phyloP scores from a whole-genome alignment of 257 asterid species.

The Datura wrightii region DNA sequence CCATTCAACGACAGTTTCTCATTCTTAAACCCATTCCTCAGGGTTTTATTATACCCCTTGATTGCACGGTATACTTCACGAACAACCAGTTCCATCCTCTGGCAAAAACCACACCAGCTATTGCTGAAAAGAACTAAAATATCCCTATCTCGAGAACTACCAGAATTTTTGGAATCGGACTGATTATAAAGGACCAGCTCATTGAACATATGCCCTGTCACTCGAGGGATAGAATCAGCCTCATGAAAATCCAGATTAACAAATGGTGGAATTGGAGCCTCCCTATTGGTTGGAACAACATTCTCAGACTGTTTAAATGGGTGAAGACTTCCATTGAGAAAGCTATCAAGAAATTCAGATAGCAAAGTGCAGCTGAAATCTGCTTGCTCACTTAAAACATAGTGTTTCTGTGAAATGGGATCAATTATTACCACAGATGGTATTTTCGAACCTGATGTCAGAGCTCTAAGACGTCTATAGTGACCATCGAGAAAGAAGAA shows the following conservation, averaged over 20 bases:
- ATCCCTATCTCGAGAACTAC: slow-evolving; percentile 59
- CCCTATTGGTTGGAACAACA: slow-evolving; percentile 53
- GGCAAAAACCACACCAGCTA: slow-evolving; percentile 97
- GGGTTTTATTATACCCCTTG: slow-evolving; percentile 54
- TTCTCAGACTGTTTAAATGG: slow-evolving; percentile 72
- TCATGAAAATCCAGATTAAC: slow-evolving; percentile 93
- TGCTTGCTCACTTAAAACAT: slow-evolving; percentile 57
- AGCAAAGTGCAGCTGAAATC: slow-evolving; percentile 55
- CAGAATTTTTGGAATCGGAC: slow-evolving; percentile 52
- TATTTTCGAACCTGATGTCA: slow-evolving; percentile 67
- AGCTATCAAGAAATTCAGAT: slow-evolving; percentile 60
- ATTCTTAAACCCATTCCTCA: slow-evolving; percentile 51
- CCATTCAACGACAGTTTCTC: slow-evolving; percentile 46
- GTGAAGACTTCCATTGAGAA: slow-evolving; percentile 67
- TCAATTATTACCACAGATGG: slow-evolving; percentile 81
- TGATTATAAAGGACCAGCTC: slow-evolving; percentile 68
- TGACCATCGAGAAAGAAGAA: slow-evolving; percentile 81
- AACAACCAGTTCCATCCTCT: slow-evolving; percentile 89
- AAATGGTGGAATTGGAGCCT: slow-evolving; percentile 78
- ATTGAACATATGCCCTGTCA: slow-evolving; percentile 66
- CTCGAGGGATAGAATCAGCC: slow-evolving; percentile 73
- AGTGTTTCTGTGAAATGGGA: slow-evolving; percentile 65
- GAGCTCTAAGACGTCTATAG: slow-evolving; percentile 74
- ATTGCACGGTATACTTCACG: slow-evolving; percentile 89
- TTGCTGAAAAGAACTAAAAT: slow-evolving; percentile 83